Evolutionary conservation across 257 asterid species (phyloP).

Genomic region (Przewalskia tangutica): DNA sequence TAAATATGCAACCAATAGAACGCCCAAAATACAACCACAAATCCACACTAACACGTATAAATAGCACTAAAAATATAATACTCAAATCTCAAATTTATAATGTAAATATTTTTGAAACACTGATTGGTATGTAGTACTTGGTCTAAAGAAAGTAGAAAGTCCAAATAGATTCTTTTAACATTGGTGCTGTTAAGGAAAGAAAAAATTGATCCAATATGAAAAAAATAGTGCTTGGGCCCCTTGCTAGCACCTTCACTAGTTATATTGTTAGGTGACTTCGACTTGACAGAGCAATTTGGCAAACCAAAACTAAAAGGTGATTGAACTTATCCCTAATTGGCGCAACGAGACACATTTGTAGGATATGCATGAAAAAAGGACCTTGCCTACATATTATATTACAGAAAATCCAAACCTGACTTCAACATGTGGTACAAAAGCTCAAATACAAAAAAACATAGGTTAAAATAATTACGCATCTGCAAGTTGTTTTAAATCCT

Average conservation of each 20-base stretch:
- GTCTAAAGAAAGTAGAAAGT: not conserved
- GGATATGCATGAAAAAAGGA: not conserved
- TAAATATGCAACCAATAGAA: not conserved
- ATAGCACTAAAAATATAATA: not conserved
- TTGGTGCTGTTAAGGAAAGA: not conserved
- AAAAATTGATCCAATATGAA: not conserved
- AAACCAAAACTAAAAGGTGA: not conserved
- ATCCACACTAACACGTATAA: not conserved
- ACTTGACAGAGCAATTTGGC: not conserved
- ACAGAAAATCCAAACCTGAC: not conserved
- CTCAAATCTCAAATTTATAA: not conserved
- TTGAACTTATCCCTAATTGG: conserved; percentile 2
- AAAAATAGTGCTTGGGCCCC: not conserved
- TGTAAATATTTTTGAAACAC: not conserved
- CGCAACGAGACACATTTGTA: not conserved
- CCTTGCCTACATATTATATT: not conserved
- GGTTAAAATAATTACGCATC: not conserved
- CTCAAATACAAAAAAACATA: no score
- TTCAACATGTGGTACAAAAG: not conserved
- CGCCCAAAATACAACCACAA: not conserved
- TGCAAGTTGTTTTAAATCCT: not conserved
- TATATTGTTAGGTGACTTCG: not conserved
- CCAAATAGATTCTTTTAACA: not conserved
- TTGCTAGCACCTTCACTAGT: not conserved
- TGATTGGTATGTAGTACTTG: not conserved